Evolutionary conservation across 1,284 basidiomycete genomes (phyloP), one percentile per base, ranked within the genome.

Genomic region (Papiliotrema flavescens): DNA sequence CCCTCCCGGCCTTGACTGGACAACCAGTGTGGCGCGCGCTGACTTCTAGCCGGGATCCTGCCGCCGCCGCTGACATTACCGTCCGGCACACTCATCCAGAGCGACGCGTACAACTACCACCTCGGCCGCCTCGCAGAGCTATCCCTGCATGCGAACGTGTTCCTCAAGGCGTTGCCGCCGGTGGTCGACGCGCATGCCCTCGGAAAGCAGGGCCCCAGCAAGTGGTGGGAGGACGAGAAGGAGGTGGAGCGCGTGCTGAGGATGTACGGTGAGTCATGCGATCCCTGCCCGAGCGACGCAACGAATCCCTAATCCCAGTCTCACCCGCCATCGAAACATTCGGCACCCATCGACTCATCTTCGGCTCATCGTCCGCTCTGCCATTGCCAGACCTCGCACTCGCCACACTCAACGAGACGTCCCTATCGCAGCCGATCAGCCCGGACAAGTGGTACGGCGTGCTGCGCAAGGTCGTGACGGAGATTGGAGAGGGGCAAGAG

Each of bases 211-310:
- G 65, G 74, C 0, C 51, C 48, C 3, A 17, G 19, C 3, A n/a
- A 28, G 3, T 75, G 77, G 76, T 73, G 70, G 71, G 56, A 67
- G 24, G 83, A 82, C 36, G 62, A 80, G 79, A 69, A 83, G 80
- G 70, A 89, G 89, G 73, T 88, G 83, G 85, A 87, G 74, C 80
- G 86, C 48, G 81, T 89, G 47, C 82, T 92, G 71, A 90, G 89
- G 80, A 89, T 92, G 83, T 94, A 90, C 76, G 78, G 90, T 93
- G 71, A 76, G 89, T 86, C 32, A 44, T n/a, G 15, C 15, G 32
- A 47, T 17, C n/a, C n/a, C n/a, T n/a, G n/a, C n/a, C n/a, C n/a
- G n/a, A n/a, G n/a, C n/a, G n/a, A n/a, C n/a, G n/a, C 48, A 19
- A 19, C 11, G 24, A 44, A 3, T 22, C 19, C 34, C 51, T 47